These are phyloP conservation scores for Colletotrichum higginsianum DNA, from an alignment of 2,329 filamentous ascomycete species.

Conservation along the genomic window DNA sequence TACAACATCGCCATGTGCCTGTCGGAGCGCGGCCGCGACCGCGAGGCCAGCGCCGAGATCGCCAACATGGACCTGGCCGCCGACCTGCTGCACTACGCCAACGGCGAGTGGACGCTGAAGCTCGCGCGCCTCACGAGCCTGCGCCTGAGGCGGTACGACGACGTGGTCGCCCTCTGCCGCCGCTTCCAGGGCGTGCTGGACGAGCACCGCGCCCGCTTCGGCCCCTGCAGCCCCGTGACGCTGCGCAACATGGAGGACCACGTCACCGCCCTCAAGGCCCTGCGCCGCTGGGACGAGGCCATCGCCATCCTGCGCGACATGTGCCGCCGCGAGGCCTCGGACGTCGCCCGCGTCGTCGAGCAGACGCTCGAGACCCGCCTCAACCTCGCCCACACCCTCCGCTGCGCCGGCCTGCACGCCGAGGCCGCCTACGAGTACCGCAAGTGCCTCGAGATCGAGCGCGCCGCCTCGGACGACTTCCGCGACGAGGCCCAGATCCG, in stretches of 20 bases:
- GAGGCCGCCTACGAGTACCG: constrained; percentile 43
- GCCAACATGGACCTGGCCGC: constrained; percentile 41
- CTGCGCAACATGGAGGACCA: constrained; percentile 42
- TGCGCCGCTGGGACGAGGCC: constrained; percentile 40
- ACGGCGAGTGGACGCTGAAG: constrained; percentile 44
- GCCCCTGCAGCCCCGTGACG: constrained; percentile 33
- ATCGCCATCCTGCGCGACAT: constrained; percentile 40
- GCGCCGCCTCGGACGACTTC: constrained; percentile 31
- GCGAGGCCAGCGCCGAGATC: constrained; percentile 38
- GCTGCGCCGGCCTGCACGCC: constrained; percentile 29
- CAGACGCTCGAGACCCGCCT: constrained; percentile 37
- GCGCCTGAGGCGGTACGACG: constrained; percentile 35
- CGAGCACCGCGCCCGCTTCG: constrained; percentile 37
- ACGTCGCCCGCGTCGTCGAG: constrained; percentile 33
- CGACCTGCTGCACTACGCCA: constrained; percentile 44
- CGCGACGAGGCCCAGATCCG: constrained; percentile 37
- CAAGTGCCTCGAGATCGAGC: constrained; percentile 42
- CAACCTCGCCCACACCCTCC: constrained; percentile 40
- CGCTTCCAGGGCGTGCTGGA: constrained; percentile 40
- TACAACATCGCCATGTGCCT: constrained; percentile 45
- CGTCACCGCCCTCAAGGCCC: constrained; percentile 33
- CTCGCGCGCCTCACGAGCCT: constrained; percentile 42
- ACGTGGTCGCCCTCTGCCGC: constrained; percentile 41
- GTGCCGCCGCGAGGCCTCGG: constrained; percentile 37
- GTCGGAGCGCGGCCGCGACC: constrained; percentile 41